These are phyloP conservation scores for Nigrospora osmanthi DNA, from an alignment of 2,329 filamentous ascomycete species.

Conservation along the genomic window DNA sequence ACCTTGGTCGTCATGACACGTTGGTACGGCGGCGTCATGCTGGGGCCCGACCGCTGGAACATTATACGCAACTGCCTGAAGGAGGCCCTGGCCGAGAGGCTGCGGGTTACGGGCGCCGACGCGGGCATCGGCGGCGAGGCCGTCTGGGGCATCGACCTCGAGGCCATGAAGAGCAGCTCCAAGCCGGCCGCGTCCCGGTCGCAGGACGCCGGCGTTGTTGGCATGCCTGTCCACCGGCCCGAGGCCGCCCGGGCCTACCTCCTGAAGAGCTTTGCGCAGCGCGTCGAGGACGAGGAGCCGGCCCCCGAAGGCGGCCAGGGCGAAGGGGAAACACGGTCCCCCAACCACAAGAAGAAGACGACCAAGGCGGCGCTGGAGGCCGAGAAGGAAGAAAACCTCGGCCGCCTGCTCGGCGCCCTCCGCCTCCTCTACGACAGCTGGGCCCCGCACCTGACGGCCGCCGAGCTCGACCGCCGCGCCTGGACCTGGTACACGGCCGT, in stretches of 20 bases:
- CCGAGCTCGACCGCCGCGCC: slow-evolving; percentile 67
- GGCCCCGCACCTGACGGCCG: slow-evolving; percentile 50
- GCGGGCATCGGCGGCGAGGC: slow-evolving; percentile 40
- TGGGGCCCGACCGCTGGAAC: slow-evolving; percentile 54
- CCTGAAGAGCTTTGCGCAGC: slow-evolving; percentile 49
- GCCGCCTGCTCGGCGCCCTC: slow-evolving; percentile 61
- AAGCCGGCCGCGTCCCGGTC: slow-evolving; percentile 16
- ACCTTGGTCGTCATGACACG: slow-evolving; percentile 51
- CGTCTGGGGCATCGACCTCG: slow-evolving; percentile 52
- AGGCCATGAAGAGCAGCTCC: slow-evolving; percentile 36
- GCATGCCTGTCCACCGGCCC: slow-evolving; percentile 67
- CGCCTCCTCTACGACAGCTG: slow-evolving; percentile 69
- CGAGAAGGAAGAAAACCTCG: slow-evolving; percentile 63
- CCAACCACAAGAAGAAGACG: slow-evolving; percentile 35
- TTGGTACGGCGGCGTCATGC: slow-evolving; percentile 55
- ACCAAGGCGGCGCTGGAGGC: slow-evolving; percentile 41
- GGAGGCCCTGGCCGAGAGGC: slow-evolving; percentile 44
- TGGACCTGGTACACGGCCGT: slow-evolving; percentile 78
- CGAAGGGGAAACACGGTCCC: too few relatives aligned
- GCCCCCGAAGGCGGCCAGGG: slow-evolving; percentile 12
- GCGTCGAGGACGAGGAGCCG: slow-evolving; percentile 14
- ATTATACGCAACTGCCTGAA: slow-evolving; percentile 52
- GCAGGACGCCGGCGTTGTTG: slow-evolving; percentile 27
- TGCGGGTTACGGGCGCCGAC: slow-evolving; percentile 32
- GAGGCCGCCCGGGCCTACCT: slow-evolving; percentile 58